Evolutionary conservation across 495 filamentous ascomycete genomes (phyloP), one percentile per base, ranked within the genome.

Genomic region (Penicillium mononematosum): DNA sequence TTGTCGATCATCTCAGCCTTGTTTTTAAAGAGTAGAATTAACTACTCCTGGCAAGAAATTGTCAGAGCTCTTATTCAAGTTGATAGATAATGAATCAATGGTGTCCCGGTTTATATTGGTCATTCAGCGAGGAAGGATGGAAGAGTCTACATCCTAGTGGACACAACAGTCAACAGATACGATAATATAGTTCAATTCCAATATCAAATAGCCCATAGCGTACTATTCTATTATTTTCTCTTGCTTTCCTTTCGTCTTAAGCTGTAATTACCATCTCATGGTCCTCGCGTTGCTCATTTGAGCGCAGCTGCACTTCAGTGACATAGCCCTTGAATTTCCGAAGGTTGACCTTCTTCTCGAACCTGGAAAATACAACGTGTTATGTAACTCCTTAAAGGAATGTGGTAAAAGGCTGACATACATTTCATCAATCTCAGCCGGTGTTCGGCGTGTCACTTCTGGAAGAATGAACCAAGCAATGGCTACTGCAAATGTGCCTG

Each of bases 381-480:
- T 14, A 51, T 17, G 5, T 3, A 25, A 31, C 10, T 12, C 19
- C 42, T 24, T 8, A n/a, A 38, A 50, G 25, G 10, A 19, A 38
- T 29, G 1, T 16, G 31, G 11, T 6, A 12, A 44, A 2, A 22
- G 16, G 32, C 22, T 4, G 4, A 61, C 67, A 53, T 50, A 75
- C 72, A 75, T 58, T 53, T 75, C 72, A 54, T 73, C 70, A 59
- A 75, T 75, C 45, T 75, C 72, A 38, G 57, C 72, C 11, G 72
- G 72, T 27, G 72, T 75, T 16, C 70, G 63, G 24, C 70, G 58
- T 4, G 70, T 62, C 24, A 73, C 63, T 39, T 75, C 72, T 0
- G 72, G 72, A 34, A 75, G 63, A 39, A 75, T 70, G 50, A 73
- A 73, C 69, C 70, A 75, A n/a, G 70, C 70, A 20, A 75, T 60